Percentiles rank a stretch among this genome's conserved stretches.
These are phyloP conservation scores for Gnaphalium uliginosum DNA, from an alignment of 129 eudicot species.

Conservation along the genomic window DNA sequence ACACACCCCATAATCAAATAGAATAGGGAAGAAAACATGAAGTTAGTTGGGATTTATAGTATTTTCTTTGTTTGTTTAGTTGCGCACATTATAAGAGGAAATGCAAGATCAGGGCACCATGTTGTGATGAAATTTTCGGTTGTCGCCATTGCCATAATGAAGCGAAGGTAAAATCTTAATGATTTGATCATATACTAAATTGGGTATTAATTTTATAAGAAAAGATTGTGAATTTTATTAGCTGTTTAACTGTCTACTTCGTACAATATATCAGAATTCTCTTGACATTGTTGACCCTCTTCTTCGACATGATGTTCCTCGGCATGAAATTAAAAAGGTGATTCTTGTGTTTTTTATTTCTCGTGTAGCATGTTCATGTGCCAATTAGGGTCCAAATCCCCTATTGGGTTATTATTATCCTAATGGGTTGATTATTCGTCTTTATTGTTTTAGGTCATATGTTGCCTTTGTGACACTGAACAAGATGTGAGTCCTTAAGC, in stretches of 20 bases:
- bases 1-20: not conserved
- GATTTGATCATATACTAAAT: not conserved
- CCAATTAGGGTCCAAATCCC: not conserved
- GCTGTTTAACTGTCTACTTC: conserved; percentile 20
- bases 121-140: conserved; percentile 62
- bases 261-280: conserved; percentile 46
- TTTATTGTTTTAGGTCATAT: conserved; percentile 57
- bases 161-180: conserved; percentile 41
- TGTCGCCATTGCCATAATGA: conserved; percentile 83
- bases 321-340: conserved; percentile 74
- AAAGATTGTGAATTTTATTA: not conserved
- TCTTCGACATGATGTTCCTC: conserved; percentile 72
- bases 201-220: not conserved
- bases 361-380: not conserved
- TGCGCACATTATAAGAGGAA: conserved; percentile 66
- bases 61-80: conserved; percentile 33
- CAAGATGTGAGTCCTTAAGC: conserved; percentile 66
- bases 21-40: not conserved
- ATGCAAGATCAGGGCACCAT: conserved; percentile 73
- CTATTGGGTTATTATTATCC: not conserved
- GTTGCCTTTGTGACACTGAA: conserved; percentile 66
- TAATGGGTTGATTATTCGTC: conserved; percentile 1
- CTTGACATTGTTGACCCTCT: conserved; percentile 56
- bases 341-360: not conserved
- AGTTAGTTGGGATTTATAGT: not conserved